Conservation (phyloP, 352 stramenopile genomes). For the Pythium myriotylum region DNA sequence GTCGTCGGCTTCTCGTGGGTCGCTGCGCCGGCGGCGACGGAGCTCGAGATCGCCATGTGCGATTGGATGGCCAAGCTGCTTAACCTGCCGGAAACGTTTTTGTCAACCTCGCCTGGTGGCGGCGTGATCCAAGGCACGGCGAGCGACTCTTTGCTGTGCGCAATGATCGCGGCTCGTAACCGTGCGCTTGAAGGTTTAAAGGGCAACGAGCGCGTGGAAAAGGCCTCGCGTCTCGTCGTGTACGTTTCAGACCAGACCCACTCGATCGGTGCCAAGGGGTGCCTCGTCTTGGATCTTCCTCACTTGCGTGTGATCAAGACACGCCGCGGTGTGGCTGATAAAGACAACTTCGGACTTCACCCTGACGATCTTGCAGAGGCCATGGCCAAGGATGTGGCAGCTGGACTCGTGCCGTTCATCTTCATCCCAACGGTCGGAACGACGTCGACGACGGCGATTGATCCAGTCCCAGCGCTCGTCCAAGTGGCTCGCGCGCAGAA, state of each 20-base stretch:
- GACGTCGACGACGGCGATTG: conserved; percentile 62
- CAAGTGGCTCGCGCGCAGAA: conserved; percentile 40
- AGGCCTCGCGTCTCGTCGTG: conserved; percentile 47
- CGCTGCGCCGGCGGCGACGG: conserved; percentile 53
- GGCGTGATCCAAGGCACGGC: conserved; percentile 73
- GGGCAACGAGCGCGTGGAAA: conserved; percentile 35
- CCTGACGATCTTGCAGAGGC: conserved; percentile 46
- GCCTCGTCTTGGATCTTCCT: conserved; percentile 65
- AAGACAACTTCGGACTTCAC: conserved; percentile 55
- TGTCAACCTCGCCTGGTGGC: conserved; percentile 52
- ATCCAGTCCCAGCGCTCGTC: conserved; percentile 46
- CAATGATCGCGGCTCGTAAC: conserved; percentile 46
- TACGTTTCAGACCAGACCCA: conserved; percentile 80
- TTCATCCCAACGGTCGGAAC: conserved; percentile 66
- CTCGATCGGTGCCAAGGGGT: conserved; percentile 65
- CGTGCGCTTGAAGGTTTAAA: conserved; percentile 38
- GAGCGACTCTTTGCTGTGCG: conserved; percentile 58
- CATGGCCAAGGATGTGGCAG: conserved; percentile 53
- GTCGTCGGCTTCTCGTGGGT: conserved; percentile 74
- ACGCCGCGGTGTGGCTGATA: conserved; percentile 42
- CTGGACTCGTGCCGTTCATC: conserved; percentile 60
- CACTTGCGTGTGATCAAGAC: conserved; percentile 59
- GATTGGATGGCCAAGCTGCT: conserved; percentile 73
- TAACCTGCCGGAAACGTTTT: conserved; percentile 53
- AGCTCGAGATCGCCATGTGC: conserved; percentile 69